Conservation (phyloP, 1,284 basidiomycete genomes). For the Cryptococcus sp. region DNA sequence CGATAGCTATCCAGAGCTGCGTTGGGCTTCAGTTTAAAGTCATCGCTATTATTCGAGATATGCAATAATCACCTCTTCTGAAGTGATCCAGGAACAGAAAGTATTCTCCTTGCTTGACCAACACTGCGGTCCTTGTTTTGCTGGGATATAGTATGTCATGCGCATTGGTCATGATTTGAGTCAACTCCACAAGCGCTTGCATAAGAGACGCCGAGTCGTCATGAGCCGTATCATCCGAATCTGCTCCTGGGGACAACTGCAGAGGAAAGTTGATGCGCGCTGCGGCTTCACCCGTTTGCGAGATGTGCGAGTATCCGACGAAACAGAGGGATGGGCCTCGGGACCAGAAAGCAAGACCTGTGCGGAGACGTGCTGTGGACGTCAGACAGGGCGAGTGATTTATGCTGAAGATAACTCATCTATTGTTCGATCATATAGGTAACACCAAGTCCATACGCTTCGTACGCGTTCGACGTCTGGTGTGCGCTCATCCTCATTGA, state of each 20-base stretch:
- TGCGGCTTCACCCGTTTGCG: slow-evolving; percentile 47
- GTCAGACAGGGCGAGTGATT: slow-evolving; percentile 13
- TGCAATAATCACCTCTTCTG: slow-evolving; percentile 23
- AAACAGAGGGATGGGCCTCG: slow-evolving; percentile 54
- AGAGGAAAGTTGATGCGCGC: slow-evolving; percentile 52
- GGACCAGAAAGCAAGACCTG: slow-evolving; percentile 55
- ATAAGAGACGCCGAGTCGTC: slow-evolving; percentile 43
- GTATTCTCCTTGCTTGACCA: slow-evolving; percentile 53
- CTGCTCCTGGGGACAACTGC: slow-evolving; percentile 35
- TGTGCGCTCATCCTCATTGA: slow-evolving; percentile 37
- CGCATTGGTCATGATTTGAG: slow-evolving; percentile 55
- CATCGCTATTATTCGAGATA: background rate
- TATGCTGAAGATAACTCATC: slow-evolving; percentile 22
- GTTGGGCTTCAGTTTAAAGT: background rate
- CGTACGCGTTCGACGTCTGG: slow-evolving; percentile 49
- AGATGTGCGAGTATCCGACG: slow-evolving; percentile 46
- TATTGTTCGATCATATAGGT: slow-evolving; percentile 54
- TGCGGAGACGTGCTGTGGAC: slow-evolving; percentile 37
- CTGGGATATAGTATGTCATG: slow-evolving; percentile 54
- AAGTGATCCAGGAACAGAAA: slow-evolving; percentile 53
- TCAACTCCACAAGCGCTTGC: slow-evolving; percentile 50
- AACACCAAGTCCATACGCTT: slow-evolving; percentile 56
- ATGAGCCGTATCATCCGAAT: slow-evolving; percentile 12
- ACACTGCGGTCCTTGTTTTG: slow-evolving; percentile 46
- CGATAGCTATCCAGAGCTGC: slow-evolving; percentile 35